A percentile compares a stretch with the other conserved stretches of the same genome.
phyloP scores from a whole-genome alignment of 2,329 filamentous ascomycete genomes.

The Fusarium xyrophilum region DNA sequence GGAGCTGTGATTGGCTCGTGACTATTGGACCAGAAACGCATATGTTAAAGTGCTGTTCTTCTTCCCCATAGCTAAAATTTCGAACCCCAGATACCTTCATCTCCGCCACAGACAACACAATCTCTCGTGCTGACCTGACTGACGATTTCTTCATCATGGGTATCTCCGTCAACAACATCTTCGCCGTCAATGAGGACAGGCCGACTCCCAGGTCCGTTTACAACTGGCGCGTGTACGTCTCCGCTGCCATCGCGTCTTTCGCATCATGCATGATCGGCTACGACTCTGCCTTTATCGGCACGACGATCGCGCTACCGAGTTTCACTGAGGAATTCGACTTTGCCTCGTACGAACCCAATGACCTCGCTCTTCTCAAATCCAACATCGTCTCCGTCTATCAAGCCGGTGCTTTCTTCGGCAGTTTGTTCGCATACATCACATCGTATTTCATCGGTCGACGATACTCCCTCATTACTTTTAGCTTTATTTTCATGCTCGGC shows the following conservation, averaged over 20 bases:
- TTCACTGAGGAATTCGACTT: conserved; percentile 75
- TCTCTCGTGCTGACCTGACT: background rate
- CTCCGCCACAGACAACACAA: background rate
- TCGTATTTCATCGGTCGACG: conserved; percentile 73
- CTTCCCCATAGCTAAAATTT: background rate
- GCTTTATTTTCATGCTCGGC: conserved; percentile 71
- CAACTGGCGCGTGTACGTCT: conserved; percentile 66
- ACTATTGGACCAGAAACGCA: background rate
- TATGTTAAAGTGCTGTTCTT: background rate
- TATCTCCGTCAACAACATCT: conserved; percentile 50
- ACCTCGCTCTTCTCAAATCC: conserved; percentile 67
- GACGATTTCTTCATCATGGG: background rate
- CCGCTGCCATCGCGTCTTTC: conserved; percentile 61
- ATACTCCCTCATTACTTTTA: conserved; percentile 66
- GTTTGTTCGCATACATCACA: conserved; percentile 70
- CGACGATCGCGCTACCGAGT: conserved; percentile 72
- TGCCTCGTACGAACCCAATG: conserved; percentile 51
- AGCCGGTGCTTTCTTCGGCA: conserved; percentile 83
- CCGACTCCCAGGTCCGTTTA: conserved; percentile 64
- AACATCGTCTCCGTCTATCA: conserved; percentile 86
- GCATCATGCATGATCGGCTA: conserved; percentile 66
- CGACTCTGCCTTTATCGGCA: conserved; percentile 81
- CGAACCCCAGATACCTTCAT: background rate
- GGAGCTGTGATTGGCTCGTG: background rate
- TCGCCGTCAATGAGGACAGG: conserved; percentile 61